These are phyloP conservation scores for Phallus indusiatus DNA, from an alignment of 768 basidiomycete species.

Conservation along the genomic window DNA sequence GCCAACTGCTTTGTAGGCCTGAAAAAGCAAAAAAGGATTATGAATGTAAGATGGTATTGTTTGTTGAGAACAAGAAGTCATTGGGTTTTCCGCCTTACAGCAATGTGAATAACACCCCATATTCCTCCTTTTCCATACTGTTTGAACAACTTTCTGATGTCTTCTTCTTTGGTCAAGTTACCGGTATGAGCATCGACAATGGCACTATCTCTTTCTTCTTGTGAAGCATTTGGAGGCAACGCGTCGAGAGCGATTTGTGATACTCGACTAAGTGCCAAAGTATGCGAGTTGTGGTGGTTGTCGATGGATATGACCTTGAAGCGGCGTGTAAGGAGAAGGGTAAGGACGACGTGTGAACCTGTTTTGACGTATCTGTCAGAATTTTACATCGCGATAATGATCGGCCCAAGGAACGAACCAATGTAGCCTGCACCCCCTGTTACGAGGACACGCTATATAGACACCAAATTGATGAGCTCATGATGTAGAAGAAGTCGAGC, in stretches of 20 bases:
- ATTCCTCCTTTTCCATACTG: conserved; percentile 83
- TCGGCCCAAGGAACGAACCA: conserved; percentile 35
- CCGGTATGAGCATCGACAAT: conserved; percentile 59
- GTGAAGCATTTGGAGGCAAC: conserved; percentile 55
- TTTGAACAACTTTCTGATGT: conserved; percentile 73
- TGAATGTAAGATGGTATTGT: neutral
- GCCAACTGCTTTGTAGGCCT: conserved; percentile 98
- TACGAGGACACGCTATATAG: conserved; percentile 47
- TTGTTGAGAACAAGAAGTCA: conserved; percentile 5
- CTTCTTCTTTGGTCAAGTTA: conserved; percentile 65
- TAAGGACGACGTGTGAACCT: conserved; percentile 93
- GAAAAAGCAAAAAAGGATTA: conserved; percentile 1
- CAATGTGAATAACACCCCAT: conserved; percentile 95
- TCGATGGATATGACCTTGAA: conserved; percentile 94
- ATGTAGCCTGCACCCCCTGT: conserved; percentile 88
- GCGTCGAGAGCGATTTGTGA: conserved; percentile 70
- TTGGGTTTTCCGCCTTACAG: conserved; percentile 39
- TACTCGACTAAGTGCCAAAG: conserved; percentile 64
- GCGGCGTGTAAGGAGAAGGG: conserved; percentile 73
- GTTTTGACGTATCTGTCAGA: conserved; percentile 11
- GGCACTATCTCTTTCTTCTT: conserved; percentile 59
- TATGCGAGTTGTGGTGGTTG: conserved; percentile 89
- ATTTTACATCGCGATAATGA: conserved; percentile 2
- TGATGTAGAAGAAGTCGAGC: too few species aligned
- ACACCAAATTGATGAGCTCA: too few species aligned